A percentile compares a stretch with the other conserved stretches of the same genome.
These are phyloP conservation scores for Coprinopsis cinerea DNA, from an alignment of 768 basidiomycete species.

Conservation along the genomic window DNA sequence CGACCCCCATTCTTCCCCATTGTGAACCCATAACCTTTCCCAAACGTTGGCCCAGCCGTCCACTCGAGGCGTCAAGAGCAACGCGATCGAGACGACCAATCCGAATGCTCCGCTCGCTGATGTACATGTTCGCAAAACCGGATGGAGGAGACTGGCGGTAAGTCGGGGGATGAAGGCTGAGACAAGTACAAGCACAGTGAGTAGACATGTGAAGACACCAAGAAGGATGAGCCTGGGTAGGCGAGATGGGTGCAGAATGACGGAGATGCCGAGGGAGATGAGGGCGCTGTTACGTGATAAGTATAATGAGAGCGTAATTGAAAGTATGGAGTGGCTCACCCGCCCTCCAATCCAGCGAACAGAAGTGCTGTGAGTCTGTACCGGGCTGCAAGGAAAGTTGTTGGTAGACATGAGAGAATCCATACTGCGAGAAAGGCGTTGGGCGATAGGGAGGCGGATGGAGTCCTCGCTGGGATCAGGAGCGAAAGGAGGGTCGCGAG, in stretches of 20 bases:
- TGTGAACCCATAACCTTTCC: slow-evolving; percentile 52
- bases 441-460: slow-evolving; percentile 36
- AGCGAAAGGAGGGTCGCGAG: slow-evolving; percentile 55
- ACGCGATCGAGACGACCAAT: slow-evolving; percentile 43
- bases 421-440: slow-evolving; percentile 56
- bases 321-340: slow-evolving; percentile 28
- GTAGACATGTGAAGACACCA: slow-evolving; percentile 26
- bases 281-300: slow-evolving; percentile 29
- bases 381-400: slow-evolving; percentile 46
- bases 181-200: slow-evolving; percentile 30
- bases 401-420: slow-evolving; percentile 45
- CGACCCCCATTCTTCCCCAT: slow-evolving; percentile 44
- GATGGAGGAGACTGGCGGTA: slow-evolving; percentile 33
- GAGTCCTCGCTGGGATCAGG: slow-evolving; percentile 46
- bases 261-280: slow-evolving; percentile 43
- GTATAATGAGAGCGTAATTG: neutral
- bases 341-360: slow-evolving; percentile 47
- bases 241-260: slow-evolving; percentile 51
- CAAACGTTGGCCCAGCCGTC: slow-evolving; percentile 53
- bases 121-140: slow-evolving; percentile 43
- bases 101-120: slow-evolving; percentile 56
- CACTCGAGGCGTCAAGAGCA: slow-evolving; percentile 41
- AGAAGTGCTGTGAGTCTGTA: slow-evolving; percentile 47
- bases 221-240: slow-evolving; percentile 40
- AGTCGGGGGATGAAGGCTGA: slow-evolving; percentile 42